Base-by-base conservation (phyloP, 768 basidiomycete species). In the Russula griseocarnosa region DNA sequence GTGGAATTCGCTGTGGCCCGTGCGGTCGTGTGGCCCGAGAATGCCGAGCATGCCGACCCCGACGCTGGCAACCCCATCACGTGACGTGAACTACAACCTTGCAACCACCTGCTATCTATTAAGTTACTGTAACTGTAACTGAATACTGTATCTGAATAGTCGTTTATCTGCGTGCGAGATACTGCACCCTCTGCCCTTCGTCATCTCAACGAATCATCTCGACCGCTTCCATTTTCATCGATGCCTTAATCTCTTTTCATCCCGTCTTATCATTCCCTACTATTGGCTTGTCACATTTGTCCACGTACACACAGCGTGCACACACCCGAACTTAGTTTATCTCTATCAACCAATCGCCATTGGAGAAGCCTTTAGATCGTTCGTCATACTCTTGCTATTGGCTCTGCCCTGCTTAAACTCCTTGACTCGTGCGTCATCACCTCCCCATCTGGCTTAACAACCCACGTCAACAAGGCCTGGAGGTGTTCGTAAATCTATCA, bases 391-490 rank as follows among this genome's bases (percentile, higher is more conserved):
- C 59, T 16, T 51, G 38, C 42, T 53, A 65, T 65, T 61, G 64
- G 64, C 42, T 24, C 54, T 24, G 38, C 20, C 22, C 42, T 61
- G 49, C 60, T 65, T 65, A 56, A 61, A 34, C 59, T 32, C 46
- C 38, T 52, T 32, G 11, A 26, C 32, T 24, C 28, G 38, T 56
- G 64, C 64, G 64, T 65, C 64, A 65, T 61, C 49, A 20, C 50
- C 34, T 61, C 64, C 64, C 50, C 56, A 65, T 65, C 60, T 38
- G 30, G 59, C 49, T n/a, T 38, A n/a, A 50, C 63, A 22, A 51
- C n/a, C 11, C 59, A 57, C 49, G 59, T 55, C 30, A 55, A 61
- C 61, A 38, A 61, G 30, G 59, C 59, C 55, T 61, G n/a, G 49
- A 65, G 59, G 55, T 52, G 22, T 30, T 65, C 64, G 52, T 57